phyloP scores from a whole-genome alignment of 805 yeast species.

The Monosporozyma yasuniensis region DNA sequence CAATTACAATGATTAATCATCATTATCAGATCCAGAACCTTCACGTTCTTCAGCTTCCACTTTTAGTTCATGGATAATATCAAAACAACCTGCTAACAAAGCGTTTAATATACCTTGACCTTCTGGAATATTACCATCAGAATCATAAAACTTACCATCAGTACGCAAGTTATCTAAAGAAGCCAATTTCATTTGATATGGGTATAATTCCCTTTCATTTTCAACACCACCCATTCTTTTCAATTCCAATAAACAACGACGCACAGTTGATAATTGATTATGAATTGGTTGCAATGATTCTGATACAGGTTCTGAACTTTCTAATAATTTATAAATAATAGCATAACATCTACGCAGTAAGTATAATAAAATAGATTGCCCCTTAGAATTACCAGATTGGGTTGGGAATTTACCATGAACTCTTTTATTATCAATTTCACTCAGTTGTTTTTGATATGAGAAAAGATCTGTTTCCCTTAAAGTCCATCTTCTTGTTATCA shows the following conservation, averaged over 20 bases:
- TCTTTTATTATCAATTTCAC: constrained; percentile 64
- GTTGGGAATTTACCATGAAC: constrained; percentile 49
- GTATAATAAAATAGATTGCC: constrained; percentile 59
- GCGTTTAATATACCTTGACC: constrained; percentile 97
- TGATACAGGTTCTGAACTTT: constrained; percentile 88
- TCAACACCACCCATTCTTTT: constrained; percentile 89
- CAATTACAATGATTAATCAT: constrained; percentile 14
- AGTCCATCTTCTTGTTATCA: constrained; percentile 95
- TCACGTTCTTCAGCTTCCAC: constrained; percentile 69
- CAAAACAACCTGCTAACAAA: constrained; percentile 86
- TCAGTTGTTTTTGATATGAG: constrained; percentile 65
- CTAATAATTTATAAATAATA: constrained; percentile 76
- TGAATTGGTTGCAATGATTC: constrained; percentile 91
- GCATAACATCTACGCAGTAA: constrained; percentile 86
- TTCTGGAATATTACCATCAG: constrained; percentile 85
- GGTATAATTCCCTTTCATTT: constrained; percentile 82
- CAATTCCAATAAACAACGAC: constrained; percentile 81
- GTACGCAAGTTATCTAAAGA: constrained; percentile 76
- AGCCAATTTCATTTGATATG: constrained; percentile 90
- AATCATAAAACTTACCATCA: constrained; percentile 82
- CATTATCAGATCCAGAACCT: constrained; percentile 18
- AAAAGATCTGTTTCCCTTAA: constrained; percentile 91
- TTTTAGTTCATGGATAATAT: constrained; percentile 82
- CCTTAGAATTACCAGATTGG: constrained; percentile 34
- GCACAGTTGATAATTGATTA: constrained; percentile 85